phyloP scores from a whole-genome alignment of 768 basidiomycete genomes.

The Auricularia sp. region DNA sequence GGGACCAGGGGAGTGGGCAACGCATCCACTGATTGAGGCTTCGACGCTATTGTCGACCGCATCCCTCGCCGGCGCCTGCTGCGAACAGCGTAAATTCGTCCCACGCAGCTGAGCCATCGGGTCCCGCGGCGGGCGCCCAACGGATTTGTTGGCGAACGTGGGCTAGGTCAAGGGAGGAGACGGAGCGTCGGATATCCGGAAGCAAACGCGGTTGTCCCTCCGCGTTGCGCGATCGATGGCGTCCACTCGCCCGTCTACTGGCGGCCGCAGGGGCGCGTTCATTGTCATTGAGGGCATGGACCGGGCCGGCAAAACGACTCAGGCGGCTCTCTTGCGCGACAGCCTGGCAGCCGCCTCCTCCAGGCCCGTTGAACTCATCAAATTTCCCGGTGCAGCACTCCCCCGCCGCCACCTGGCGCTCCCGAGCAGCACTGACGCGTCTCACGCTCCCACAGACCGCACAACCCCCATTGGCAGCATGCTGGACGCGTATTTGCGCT shows the following conservation, averaged over 20 bases:
- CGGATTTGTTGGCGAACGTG: too few relatives aligned
- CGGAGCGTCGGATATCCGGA: too few relatives aligned
- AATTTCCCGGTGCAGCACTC: constrained; percentile 70
- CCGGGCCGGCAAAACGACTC: constrained; percentile 88
- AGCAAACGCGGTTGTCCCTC: too few relatives aligned
- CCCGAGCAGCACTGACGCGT: not conserved
- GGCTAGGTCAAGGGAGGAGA: too few relatives aligned
- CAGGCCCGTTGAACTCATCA: constrained; percentile 47
- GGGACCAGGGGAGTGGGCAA: too few relatives aligned
- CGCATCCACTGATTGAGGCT: too few relatives aligned
- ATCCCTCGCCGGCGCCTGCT: too few relatives aligned
- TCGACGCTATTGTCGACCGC: too few relatives aligned
- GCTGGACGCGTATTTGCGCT: constrained; percentile 87
- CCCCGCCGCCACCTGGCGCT: not conserved
- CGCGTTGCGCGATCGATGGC: not conserved
- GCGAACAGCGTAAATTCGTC: too few relatives aligned
- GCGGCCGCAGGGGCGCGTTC: constrained; percentile 52
- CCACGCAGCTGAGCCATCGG: too few relatives aligned
- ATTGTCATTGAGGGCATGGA: constrained; percentile 96
- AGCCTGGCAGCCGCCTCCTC: constrained; percentile 36
- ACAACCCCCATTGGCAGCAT: constrained; percentile 84
- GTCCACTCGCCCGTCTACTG: not conserved
- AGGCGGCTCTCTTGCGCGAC: constrained; percentile 51
- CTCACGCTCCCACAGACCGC: constrained; percentile 46
- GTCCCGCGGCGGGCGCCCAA: too few relatives aligned